Evolutionary conservation across 352 stramenopile species (phyloP).

Genomic region (Plasmopara halstedii): DNA sequence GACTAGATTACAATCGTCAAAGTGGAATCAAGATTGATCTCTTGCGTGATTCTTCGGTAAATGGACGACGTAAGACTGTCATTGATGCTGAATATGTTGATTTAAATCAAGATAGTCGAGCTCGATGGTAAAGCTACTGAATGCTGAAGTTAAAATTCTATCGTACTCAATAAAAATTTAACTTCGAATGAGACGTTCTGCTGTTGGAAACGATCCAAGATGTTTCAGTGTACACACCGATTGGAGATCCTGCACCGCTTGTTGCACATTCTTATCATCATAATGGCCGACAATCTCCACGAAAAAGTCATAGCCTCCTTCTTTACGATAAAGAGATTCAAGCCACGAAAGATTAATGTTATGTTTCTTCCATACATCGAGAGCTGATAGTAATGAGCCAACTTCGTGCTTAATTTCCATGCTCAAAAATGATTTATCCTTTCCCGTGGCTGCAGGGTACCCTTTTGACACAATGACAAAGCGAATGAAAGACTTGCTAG

Average conservation of each 20-base stretch:
- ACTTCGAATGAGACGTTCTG: constrained; percentile 38
- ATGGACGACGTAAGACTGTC: constrained; percentile 40
- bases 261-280: constrained; percentile 53
- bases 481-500: constrained; percentile 48
- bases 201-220: constrained; percentile 72
- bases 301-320: constrained; percentile 81
- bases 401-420: constrained; percentile 85
- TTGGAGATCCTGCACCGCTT: constrained; percentile 48
- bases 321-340: constrained; percentile 79
- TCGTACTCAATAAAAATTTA: too few relatives aligned
- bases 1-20: constrained; percentile 41
- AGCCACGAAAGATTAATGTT: constrained; percentile 77
- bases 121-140: constrained; percentile 15
- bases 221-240: constrained; percentile 62
- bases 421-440: constrained; percentile 79
- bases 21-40: constrained; percentile 64
- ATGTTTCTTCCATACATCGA: constrained; percentile 80
- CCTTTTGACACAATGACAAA: constrained; percentile 71
- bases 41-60: constrained; percentile 31
- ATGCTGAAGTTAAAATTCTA: too few relatives aligned
- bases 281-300: constrained; percentile 75
- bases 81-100: constrained; percentile 74
- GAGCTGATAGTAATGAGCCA: constrained; percentile 65
- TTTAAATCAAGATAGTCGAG: constrained; percentile 24
- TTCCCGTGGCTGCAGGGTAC: constrained; percentile 50